These are phyloP conservation scores for Penicillium parvum DNA, from an alignment of 495 filamentous ascomycete species.

Conservation along the genomic window DNA sequence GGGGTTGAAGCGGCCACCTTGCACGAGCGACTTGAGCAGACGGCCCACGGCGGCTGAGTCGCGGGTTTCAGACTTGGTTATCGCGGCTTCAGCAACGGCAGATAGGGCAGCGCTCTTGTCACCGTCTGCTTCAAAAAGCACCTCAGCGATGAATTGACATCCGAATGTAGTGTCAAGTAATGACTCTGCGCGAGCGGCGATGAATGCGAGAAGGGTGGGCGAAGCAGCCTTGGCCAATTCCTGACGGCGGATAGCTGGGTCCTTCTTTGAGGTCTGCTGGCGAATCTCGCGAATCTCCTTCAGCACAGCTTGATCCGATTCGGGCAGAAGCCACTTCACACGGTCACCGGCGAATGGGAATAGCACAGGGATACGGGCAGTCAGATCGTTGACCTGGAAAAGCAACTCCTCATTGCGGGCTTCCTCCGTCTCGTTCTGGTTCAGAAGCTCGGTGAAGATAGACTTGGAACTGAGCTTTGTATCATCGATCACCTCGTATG, in stretches of 20 bases:
- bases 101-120: slow-evolving; percentile 65
- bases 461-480: slow-evolving; percentile 82
- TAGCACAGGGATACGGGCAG: slow-evolving; percentile 72
- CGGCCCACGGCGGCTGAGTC: slow-evolving; percentile 66
- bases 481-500: slow-evolving; percentile 89
- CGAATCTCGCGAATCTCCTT: slow-evolving; percentile 71
- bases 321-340: slow-evolving; percentile 64
- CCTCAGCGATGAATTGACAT: slow-evolving; percentile 79
- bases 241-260: slow-evolving; percentile 64
- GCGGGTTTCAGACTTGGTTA: slow-evolving; percentile 53
- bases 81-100: slow-evolving; percentile 66
- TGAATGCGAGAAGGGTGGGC: slow-evolving; percentile 63
- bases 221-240: slow-evolving; percentile 63
- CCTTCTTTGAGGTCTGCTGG: slow-evolving; percentile 84
- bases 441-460: slow-evolving; percentile 77
- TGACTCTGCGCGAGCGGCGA: slow-evolving; percentile 60
- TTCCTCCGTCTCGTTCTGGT: slow-evolving; percentile 56
- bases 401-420: slow-evolving; percentile 56
- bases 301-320: slow-evolving; percentile 59
- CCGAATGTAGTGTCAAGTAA: slow-evolving; percentile 74
- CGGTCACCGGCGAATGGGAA: slow-evolving; percentile 74
- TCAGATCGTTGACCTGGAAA: slow-evolving; percentile 59
- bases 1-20: slow-evolving; percentile 78
- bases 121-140: slow-evolving; percentile 69
- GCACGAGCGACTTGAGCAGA: slow-evolving; percentile 84